Evolutionary conservation across 148 eudicot genomes (phyloP), one percentile per base, ranked within the genome.

Genomic region (Drosera capensis): DNA sequence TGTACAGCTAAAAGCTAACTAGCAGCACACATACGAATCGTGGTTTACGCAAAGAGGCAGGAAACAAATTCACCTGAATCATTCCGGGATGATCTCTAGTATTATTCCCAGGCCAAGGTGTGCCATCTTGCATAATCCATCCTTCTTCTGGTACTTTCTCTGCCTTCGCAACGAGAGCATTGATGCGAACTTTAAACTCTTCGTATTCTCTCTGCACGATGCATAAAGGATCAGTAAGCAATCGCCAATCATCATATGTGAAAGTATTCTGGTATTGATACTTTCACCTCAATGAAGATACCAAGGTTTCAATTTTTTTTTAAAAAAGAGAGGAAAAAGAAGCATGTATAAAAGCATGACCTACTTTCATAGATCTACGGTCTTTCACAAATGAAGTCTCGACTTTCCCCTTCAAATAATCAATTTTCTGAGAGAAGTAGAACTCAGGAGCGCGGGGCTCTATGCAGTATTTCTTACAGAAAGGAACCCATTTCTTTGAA

Each of bases 361-460:
- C 36, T 18, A 78, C 94, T 83, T 82, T 82, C 94, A 82, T 75
- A 31, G 94, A 82, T 63, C 94, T 66, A 8, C 94, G 86, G 23
- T 78, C 94, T 66, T 82, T 82, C 30, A 79, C 86, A 71, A 82
- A 82, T 25, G 83, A 72, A 44, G 75, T 68, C 25, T 82, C 82
- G 54, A 74, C 58, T 63, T 71, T 82, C 52, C 78, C 85, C 49
- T 82, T 82, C 49, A 82, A 50, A 57, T 75, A 82, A 52, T 85
- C 95, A 26, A 78, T 55, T 58, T 80, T 85, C 57, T 74, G 86
- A 54, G 71, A 11, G 50, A 80, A 85, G 56, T 85, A 85, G 72
- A 77, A 80, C 56, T 85, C 95, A n/a, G 95, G 95, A 62, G 90
- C 90, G 43, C 95, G 63, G 30, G 95, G 95, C 62, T 85, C 95